Conservation (phyloP, 176 grass and related monocot genomes). For the Avena insularis region DNA sequence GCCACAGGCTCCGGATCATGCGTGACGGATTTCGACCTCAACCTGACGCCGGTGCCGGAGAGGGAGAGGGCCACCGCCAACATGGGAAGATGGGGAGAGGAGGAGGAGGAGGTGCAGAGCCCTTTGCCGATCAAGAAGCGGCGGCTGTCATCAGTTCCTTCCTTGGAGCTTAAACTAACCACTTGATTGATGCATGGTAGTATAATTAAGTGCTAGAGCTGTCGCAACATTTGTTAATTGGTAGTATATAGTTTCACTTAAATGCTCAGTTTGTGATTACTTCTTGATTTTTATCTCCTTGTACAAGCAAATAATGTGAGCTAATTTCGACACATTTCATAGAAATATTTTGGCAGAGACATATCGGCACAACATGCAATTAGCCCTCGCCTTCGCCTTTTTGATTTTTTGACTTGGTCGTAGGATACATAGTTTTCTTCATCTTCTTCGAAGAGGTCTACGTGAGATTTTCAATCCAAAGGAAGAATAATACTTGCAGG, state of each 20-base stretch:
- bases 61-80: not conserved
- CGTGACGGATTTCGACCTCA: conserved; percentile 62
- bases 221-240: not conserved
- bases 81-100: conserved; percentile 55
- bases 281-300: not conserved
- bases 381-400: too few relatives aligned
- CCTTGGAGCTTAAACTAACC: conserved; percentile 44
- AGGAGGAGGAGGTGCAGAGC: conserved; percentile 78
- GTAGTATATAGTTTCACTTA: not conserved
- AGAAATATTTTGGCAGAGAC: too few relatives aligned
- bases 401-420: too few relatives aligned
- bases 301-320: not conserved
- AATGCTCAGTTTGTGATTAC: conserved; percentile 1
- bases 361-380: too few relatives aligned
- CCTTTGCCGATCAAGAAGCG: conserved; percentile 71
- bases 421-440: too few relatives aligned
- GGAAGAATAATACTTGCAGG: too few relatives aligned
- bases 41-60: conserved; percentile 48
- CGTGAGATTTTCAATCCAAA: too few relatives aligned
- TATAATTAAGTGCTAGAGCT: not conserved
- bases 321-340: too few relatives aligned
- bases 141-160: conserved; percentile 43
- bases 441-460: too few relatives aligned
- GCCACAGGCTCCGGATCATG: conserved; percentile 42
- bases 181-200: not conserved